Base-by-base conservation (phyloP, 2,329 filamentous ascomycete genomes). In the Nigrospora oryzae region DNA sequence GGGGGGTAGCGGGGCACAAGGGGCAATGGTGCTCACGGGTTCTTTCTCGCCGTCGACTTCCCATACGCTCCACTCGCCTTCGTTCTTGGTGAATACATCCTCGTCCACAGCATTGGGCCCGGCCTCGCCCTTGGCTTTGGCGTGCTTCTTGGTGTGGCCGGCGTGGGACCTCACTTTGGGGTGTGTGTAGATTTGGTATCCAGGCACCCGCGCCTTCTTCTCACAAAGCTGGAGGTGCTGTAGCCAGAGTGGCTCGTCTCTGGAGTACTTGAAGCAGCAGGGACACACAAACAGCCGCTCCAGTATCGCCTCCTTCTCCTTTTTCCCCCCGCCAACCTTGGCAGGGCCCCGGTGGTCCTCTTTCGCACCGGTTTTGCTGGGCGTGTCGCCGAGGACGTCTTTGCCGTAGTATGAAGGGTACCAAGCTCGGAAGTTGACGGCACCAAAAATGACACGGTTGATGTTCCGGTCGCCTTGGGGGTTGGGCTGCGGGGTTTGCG, bases 201-300 rank as follows among this genome's bases (percentile, higher is more conserved):
- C 91, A 0, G 86, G 86, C 1, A 77, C 57, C 44, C 62, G 54
- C 13, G 63, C 63, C 35, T 58, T 71, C 47, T 64, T 63, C 54
- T 76, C 71, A 63, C 83, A 89, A 33, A 71, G 62, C 23, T 68
- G 68, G 15, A 79, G 71, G 55, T 85, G 81, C 16, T 70, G 68
- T 56, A 70, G 70, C 76, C 77, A 83, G 1, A 73, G 65, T 16
- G 75, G 68, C 12, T 81, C 61, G 56, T 82, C 79, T 51, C 73
- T 77, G 33, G 84, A 85, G 64, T 98, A 98, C 60, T 90, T 91
- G 73, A 97, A 97, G 69, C 93, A 98, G 72, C 81, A 85, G 32
- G 87, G 84, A 60, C 93, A 98, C 32, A 97, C 86, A 56, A 90
- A 94, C 8, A 97, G 69, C 45, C 82, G 69, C 51, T 84, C 79